These are phyloP conservation scores for Salpingoeca rosetta DNA, from an alignment of 78 protist species.

Conservation along the genomic window DNA sequence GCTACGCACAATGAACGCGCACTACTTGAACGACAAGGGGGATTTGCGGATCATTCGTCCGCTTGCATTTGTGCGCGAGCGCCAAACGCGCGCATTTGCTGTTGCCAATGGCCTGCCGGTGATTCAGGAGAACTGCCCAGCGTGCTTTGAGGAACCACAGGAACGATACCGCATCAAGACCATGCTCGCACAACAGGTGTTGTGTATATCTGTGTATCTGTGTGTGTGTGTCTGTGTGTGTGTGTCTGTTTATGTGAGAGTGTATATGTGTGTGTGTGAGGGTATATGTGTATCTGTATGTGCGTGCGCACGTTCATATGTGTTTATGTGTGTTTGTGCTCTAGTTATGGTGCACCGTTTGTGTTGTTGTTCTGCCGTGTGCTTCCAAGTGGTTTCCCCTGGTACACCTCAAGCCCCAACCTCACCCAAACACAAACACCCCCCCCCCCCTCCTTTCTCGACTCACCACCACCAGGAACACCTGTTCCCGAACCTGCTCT, in stretches of 20 bases:
- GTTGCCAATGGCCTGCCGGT: conserved; percentile 48
- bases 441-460: too few relatives aligned
- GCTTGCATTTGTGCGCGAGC: conserved; percentile 51
- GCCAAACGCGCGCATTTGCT: conserved; percentile 41
- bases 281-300: too few relatives aligned
- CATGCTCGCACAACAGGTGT: neutral
- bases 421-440: too few relatives aligned
- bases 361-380: neutral
- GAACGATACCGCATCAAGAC: conserved; percentile 59
- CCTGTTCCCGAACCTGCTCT: neutral
- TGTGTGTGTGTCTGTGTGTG: too few relatives aligned
- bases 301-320: too few relatives aligned
- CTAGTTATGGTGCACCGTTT: too few relatives aligned
- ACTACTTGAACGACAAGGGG: conserved; percentile 36
- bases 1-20: conserved; percentile 47
- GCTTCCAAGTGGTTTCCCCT: neutral
- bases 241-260: too few relatives aligned
- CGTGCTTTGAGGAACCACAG: conserved; percentile 75
- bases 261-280: too few relatives aligned
- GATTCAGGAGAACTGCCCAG: conserved; percentile 78
- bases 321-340: too few relatives aligned
- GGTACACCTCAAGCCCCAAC: too few relatives aligned
- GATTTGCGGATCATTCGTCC: conserved; percentile 79
- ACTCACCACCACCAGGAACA: neutral
- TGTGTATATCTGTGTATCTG: too few relatives aligned